A percentile compares a stretch with the other conserved stretches of the same genome.
Evolutionary conservation across 805 yeast species (phyloP).

Genomic region (Ogataea saltuana): DNA sequence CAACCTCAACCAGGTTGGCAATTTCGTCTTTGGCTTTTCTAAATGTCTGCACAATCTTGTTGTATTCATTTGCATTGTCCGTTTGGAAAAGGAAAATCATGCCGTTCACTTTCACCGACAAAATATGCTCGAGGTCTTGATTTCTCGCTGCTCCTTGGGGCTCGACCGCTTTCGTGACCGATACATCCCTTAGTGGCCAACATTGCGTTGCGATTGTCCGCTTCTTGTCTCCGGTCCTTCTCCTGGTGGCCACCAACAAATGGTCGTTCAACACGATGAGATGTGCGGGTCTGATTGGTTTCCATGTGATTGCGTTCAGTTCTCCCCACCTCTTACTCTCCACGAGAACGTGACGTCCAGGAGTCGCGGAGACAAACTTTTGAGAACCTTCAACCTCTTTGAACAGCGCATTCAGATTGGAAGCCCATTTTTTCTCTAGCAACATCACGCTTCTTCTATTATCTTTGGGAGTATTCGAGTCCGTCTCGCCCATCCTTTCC

Average conservation of each 20-base stretch:
- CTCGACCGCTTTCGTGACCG: conserved; percentile 40
- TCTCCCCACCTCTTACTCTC: conserved; percentile 88
- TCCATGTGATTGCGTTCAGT: conserved; percentile 81
- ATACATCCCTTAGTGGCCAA: conserved; percentile 70
- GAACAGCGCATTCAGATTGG: conserved; percentile 66
- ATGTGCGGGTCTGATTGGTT: conserved; percentile 73
- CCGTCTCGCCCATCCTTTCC: conserved; percentile 11
- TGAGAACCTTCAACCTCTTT: conserved; percentile 92
- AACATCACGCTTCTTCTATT: conserved; percentile 73
- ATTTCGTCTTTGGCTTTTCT: conserved; percentile 64
- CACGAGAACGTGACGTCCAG: conserved; percentile 77
- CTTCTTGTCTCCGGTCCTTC: conserved; percentile 39
- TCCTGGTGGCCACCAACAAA: conserved; percentile 69
- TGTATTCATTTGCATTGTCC: conserved; percentile 57
- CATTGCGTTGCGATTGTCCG: conserved; percentile 66
- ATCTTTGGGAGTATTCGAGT: conserved; percentile 33
- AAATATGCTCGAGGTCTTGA: conserved; percentile 21
- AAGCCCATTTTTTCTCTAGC: conserved; percentile 80
- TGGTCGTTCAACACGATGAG: conserved; percentile 77
- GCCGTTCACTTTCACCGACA: conserved; percentile 21
- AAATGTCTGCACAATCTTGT: conserved; percentile 53
- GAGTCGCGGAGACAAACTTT: conserved; percentile 67
- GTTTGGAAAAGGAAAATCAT: conserved; percentile 58
- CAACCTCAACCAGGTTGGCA: conserved; percentile 54
- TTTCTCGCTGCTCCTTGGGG: neutral